Percentiles rank a stretch among this genome's conserved stretches.
Conservation (phyloP, 1,284 basidiomycete species). For the Sparassis latifolia region DNA sequence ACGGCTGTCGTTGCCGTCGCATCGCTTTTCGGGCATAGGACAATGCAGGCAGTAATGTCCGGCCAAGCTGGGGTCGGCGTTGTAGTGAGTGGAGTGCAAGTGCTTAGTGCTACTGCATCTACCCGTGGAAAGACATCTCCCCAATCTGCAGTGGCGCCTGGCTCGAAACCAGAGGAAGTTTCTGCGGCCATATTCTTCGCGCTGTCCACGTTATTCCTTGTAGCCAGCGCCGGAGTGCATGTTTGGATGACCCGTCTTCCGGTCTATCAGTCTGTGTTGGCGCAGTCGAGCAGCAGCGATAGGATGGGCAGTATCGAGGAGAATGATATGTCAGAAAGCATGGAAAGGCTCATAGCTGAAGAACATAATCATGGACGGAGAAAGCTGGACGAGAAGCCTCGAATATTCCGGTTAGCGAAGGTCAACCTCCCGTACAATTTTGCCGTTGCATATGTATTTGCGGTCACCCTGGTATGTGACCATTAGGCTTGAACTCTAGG, state of each 20-base stretch:
- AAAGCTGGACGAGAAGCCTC: constrained; percentile 18
- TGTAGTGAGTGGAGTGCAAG: constrained; percentile 63
- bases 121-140: constrained; percentile 28
- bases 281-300: constrained; percentile 27
- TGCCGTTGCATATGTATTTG: constrained; percentile 70
- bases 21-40: constrained; percentile 62
- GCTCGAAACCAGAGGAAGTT: constrained; percentile 37
- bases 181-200: constrained; percentile 70
- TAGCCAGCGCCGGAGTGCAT: constrained; percentile 45
- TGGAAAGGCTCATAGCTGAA: neutral
- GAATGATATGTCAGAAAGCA: constrained; percentile 1
- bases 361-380: neutral
- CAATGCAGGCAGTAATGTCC: constrained; percentile 65
- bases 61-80: constrained; percentile 77
- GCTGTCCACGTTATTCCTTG: constrained; percentile 60
- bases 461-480: constrained; percentile 68
- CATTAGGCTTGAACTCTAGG: constrained; percentile 1
- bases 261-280: constrained; percentile 46
- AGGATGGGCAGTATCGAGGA: constrained; percentile 4
- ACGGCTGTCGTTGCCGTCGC: constrained; percentile 65
- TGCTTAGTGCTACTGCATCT: constrained; percentile 55
- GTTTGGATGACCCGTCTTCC: constrained; percentile 51
- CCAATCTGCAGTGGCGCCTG: constrained; percentile 26
- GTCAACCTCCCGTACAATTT: constrained; percentile 66
- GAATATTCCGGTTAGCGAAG: constrained; percentile 48